Evolutionary conservation across 345 rosid species (phyloP).

Genomic region (Abelmoschus esculentus): DNA sequence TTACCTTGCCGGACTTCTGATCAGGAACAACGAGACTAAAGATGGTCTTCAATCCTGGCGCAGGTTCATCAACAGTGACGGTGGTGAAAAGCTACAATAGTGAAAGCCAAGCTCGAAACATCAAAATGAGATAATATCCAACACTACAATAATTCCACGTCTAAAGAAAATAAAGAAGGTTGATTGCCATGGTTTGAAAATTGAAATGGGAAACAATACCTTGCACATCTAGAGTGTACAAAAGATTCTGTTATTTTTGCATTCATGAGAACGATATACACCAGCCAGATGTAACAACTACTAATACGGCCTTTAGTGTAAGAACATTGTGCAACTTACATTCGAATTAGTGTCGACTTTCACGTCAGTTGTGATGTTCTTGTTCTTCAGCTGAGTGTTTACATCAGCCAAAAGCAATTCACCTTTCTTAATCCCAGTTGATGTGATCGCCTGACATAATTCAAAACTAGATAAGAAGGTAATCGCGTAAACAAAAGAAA

Average conservation of each 20-base stretch:
- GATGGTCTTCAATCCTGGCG: conserved; percentile 86
- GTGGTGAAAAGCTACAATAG: conserved; percentile 65
- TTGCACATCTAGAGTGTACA: neutral
- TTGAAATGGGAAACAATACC: neutral
- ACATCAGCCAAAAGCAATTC: conserved; percentile 73
- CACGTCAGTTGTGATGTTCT: conserved; percentile 76
- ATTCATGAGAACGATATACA: neutral
- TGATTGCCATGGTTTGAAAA: neutral
- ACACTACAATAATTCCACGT: neutral
- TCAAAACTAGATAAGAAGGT: neutral
- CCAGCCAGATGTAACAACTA: neutral
- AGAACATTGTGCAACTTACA: conserved; percentile 29
- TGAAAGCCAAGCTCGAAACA: neutral
- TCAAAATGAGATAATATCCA: neutral
- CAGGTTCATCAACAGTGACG: conserved; percentile 72
- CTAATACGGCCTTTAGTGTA: neutral
- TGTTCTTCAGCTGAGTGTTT: conserved; percentile 77
- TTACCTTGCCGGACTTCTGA: conserved; percentile 91
- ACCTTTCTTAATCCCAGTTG: conserved; percentile 73
- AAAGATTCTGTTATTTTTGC: neutral
- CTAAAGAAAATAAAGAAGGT: neutral
- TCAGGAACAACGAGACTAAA: conserved; percentile 76
- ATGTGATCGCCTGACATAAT: conserved; percentile 53
- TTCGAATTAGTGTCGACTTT: conserved; percentile 79
- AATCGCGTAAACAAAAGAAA: neutral